Evolutionary conservation across 75 land plant species (phyloP), one percentile per base, ranked within the genome.

Genomic region (Adiantum capillusveneris): DNA sequence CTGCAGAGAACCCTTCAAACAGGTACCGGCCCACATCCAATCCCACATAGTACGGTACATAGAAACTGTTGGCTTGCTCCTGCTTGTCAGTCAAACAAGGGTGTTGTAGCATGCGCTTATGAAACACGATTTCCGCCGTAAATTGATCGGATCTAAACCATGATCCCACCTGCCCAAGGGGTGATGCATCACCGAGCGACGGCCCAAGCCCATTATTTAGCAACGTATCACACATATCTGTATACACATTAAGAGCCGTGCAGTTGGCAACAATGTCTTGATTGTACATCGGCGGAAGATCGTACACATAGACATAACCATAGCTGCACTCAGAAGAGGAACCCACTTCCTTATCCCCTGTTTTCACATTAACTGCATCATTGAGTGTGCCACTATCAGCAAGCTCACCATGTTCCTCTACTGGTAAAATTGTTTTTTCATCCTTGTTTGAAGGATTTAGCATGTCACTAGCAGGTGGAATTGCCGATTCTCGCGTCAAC

Each of bases 101-200:
- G 62, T 91, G 76, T 18, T 62, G 46, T 36, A 78, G 46, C 27
- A 91, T 56, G 28, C 88, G 61, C 11, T 42, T 64, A 69, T 91
- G 94, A 70, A 68, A 81, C 18, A 77, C 59, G 7, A 84, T 25
- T 75, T 88, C 97, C 24, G 62, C 50, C 0, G 75, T 67, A 62
- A 77, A 91, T 64, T 88, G 88, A 34, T 82, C 78, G 17, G 97
- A 77, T 60, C 58, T 65, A 62, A 58, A 75, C 97, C 97, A 91
- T 5, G 84, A 27, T 24, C 63, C 65, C 6, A 37, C 7, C 17
- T 72, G 62, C 11, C 37, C 51, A 2, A 9, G 58, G 52, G 81
- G 82, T 27, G 31, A 27, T 6, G 73, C 24, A 2, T 30, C 73
- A 0, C 44, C 55, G 56, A 67, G 7, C 17, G 57, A 26, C n/a